A percentile compares a stretch with the other conserved stretches of the same genome.
Conservation (phyloP, 108 stramenopile species). For the Nitzschia sp. region DNA sequence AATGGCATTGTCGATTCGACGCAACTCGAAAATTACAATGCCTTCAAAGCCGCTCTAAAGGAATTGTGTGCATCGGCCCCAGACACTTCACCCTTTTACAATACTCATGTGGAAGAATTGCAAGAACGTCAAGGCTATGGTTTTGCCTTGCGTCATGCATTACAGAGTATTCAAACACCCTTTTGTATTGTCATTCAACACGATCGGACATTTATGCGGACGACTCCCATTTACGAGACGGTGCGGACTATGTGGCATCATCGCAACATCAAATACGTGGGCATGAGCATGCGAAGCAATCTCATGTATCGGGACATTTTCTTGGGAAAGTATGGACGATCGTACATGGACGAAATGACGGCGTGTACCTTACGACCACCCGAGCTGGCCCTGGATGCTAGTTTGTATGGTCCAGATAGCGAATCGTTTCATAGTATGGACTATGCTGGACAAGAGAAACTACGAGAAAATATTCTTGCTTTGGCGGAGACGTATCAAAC, state of each 20-base stretch:
- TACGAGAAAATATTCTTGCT: constrained; percentile 41
- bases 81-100: constrained; percentile 46
- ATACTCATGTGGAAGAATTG: constrained; percentile 68
- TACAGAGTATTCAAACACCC: constrained; percentile 66
- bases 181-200: constrained; percentile 91
- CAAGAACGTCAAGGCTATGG: constrained; percentile 81
- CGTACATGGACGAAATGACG: constrained; percentile 52
- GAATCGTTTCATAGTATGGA: constrained; percentile 45
- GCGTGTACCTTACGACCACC: constrained; percentile 55
- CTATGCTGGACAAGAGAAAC: constrained; percentile 28
- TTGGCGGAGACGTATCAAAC: constrained; percentile 51
- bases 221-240: constrained; percentile 60
- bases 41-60: constrained; percentile 60
- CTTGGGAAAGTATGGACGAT: constrained; percentile 66
- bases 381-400: constrained; percentile 56
- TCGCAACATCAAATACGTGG: constrained; percentile 70
- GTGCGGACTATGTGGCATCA: constrained; percentile 64
- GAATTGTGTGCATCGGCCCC: constrained; percentile 43
- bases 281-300: constrained; percentile 76
- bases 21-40: constrained; percentile 64
- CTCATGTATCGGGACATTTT: constrained; percentile 78
- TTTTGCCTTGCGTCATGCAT: constrained; percentile 81
- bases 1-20: constrained; percentile 74
- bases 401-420: constrained; percentile 61
- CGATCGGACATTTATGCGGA: constrained; percentile 87